phyloP scores from a whole-genome alignment of 768 basidiomycete species.

The Melanogaster broomeanus region DNA sequence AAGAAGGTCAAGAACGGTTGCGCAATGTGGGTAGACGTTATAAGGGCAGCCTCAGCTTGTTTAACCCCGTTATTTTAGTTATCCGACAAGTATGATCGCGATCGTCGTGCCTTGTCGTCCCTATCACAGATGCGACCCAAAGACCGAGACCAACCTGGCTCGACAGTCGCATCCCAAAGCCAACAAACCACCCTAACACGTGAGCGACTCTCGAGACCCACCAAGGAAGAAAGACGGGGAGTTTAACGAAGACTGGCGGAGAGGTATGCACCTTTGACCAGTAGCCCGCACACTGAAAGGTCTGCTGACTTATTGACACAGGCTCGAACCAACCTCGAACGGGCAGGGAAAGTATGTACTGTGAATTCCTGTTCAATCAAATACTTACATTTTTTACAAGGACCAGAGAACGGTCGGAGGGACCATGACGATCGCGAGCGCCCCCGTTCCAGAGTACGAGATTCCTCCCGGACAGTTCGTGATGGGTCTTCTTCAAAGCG shows the following conservation, averaged over 20 bases:
- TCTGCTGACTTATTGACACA: conserved; percentile 19
- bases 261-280: conserved; percentile 51
- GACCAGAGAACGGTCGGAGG: conserved; percentile 53
- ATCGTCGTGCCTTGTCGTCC: conserved; percentile 61
- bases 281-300: neutral
- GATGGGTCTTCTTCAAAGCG: conserved; percentile 57
- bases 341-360: conserved; percentile 58
- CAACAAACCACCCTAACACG: conserved; percentile 44
- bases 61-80: conserved; percentile 46
- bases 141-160: conserved; percentile 58
- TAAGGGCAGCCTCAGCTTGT: neutral
- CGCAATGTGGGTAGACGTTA: conserved; percentile 53
- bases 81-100: conserved; percentile 86
- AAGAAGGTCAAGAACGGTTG: conserved; percentile 76
- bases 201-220: conserved; percentile 59
- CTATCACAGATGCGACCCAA: conserved; percentile 53
- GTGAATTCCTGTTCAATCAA: neutral
- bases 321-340: conserved; percentile 52
- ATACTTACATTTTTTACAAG: conserved; percentile 33
- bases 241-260: conserved; percentile 80
- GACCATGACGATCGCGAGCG: conserved; percentile 66
- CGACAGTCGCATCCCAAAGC: conserved; percentile 40
- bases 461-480: conserved; percentile 60
- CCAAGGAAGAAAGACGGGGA: conserved; percentile 72
- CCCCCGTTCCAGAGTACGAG: conserved; percentile 63